Base-by-base conservation (phyloP, 2,329 filamentous ascomycete genomes). In the Calonectria hongkongensis region DNA sequence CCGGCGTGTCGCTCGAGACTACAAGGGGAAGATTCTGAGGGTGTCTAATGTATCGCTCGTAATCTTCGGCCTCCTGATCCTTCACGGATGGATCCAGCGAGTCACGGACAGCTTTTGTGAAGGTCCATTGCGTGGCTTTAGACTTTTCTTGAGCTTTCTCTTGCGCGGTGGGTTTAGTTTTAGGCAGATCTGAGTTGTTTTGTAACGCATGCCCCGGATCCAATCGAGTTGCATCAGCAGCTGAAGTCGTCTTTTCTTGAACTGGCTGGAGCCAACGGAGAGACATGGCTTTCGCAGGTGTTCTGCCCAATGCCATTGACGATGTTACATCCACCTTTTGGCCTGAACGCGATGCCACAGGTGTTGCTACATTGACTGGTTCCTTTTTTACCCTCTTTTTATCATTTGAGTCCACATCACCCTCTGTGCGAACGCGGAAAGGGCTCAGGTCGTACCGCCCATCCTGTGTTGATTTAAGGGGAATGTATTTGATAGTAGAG, bases 11-110 rank as follows among this genome's bases (percentile, higher is more conserved):
- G 47, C 89, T 91, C 5, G 92, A 94, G 1, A 94, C 89, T 0
- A 97, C 95, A 2, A 99, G 89, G 0, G 96, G 95, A 0, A 99
- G 91, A 67, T 93, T 96, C 69, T 98, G 92, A 2, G 97, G 96
- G 80, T 99, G 97, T 60, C 90, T 92, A 76, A 99, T 92, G 84
- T 98, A 99, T 28, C 94, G 92, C 71, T 92, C 90, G 82, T 99
- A 99, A 82, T 98, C 97, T 58, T 94, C 92, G 28, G 92, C 91
- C 85, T 98, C 96, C 47, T 91, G 89, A 9, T 89, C 85, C 9
- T 91, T 94, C 45, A 99, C 94, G 0, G 92, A 92, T 1, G 97
- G 97, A 76, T 98, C 94, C 54, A 98, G 89, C 6, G 95, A 97
- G 82, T 96, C 94, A 66, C 93, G 89, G 54, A 98, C 94, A 63